These are phyloP conservation scores for Penicillium parvum DNA, from an alignment of 495 filamentous ascomycete species.

Conservation along the genomic window DNA sequence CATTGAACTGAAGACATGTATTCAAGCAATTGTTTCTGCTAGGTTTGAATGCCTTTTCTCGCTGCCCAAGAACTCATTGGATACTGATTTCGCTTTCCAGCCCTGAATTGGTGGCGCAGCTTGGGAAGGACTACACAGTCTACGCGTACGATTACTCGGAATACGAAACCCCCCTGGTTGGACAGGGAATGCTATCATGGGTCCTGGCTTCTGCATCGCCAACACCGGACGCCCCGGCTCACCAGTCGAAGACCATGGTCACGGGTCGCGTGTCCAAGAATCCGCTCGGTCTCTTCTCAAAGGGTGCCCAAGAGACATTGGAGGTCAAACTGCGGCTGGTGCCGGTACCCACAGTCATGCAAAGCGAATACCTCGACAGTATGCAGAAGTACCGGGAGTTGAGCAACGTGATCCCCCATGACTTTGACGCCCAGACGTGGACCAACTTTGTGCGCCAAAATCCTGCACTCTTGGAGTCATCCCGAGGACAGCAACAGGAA, in stretches of 20 bases:
- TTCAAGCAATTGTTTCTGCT: slow-evolving; percentile 76
- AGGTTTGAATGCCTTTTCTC: slow-evolving; percentile 41
- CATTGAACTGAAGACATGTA: slow-evolving; percentile 83
- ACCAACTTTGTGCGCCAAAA: slow-evolving; percentile 59
- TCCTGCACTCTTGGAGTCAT: slow-evolving; percentile 40
- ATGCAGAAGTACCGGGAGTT: slow-evolving; percentile 58
- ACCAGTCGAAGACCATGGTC: slow-evolving; percentile 67
- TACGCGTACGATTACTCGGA: slow-evolving; percentile 98
- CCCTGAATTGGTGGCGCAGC: slow-evolving; percentile 79
- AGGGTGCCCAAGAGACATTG: slow-evolving; percentile 80
- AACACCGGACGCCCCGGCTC: slow-evolving; percentile 50
- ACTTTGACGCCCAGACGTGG: slow-evolving; percentile 68
- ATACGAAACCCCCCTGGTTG: slow-evolving; percentile 85
- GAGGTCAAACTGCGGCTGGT: slow-evolving; percentile 91
- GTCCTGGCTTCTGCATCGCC: slow-evolving; percentile 61
- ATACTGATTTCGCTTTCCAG: slow-evolving; percentile 42
- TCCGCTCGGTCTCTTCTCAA: slow-evolving; percentile 73
- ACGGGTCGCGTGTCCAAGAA: slow-evolving; percentile 90
- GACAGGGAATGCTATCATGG: slow-evolving; percentile 93
- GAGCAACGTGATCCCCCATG: slow-evolving; percentile 56
- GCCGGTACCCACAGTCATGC: slow-evolving; percentile 70
- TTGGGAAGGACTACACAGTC: slow-evolving; percentile 88
- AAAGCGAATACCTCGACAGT: slow-evolving; percentile 62
- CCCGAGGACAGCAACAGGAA: slow-evolving; percentile 29
- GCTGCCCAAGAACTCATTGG: slow-evolving; percentile 1